Evolutionary conservation across 352 stramenopile genomes (phyloP).

Genomic region (Globisporangium radiosum): DNA sequence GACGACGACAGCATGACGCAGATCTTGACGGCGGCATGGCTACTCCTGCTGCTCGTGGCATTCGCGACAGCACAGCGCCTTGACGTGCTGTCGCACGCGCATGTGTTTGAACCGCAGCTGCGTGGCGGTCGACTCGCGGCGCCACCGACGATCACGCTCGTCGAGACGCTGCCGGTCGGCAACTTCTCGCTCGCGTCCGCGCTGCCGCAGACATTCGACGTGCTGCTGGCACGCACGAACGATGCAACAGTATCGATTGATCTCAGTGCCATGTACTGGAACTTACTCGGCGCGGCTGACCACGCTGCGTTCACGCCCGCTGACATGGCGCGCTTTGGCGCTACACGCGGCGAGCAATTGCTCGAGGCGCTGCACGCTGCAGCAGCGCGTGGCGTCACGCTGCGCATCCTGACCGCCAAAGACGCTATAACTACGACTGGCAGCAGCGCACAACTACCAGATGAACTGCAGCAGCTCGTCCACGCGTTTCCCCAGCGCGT

Average conservation of each 20-base stretch:
- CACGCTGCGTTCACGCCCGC: constrained; percentile 36
- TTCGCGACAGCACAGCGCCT: not conserved
- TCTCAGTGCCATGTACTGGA: constrained; percentile 84
- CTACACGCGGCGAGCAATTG: constrained; percentile 42
- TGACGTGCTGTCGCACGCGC: not conserved
- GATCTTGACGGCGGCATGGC: not conserved
- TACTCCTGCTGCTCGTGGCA: not conserved
- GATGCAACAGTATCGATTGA: constrained; percentile 45
- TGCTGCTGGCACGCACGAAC: constrained; percentile 34
- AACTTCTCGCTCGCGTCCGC: constrained; percentile 38
- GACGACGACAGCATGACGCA: too few relatives aligned
- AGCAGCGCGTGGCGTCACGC: constrained; percentile 35
- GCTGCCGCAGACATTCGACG: constrained; percentile 38
- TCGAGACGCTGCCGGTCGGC: constrained; percentile 65
- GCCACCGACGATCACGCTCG: constrained; percentile 29
- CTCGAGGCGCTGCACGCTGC: constrained; percentile 46
- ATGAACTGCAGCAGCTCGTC: constrained; percentile 47
- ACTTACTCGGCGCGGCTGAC: constrained; percentile 56
- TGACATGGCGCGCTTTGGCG: constrained; percentile 57
- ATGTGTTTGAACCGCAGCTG: constrained; percentile 6
- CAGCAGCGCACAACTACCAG: constrained; percentile 20
- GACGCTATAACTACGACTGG: constrained; percentile 11
- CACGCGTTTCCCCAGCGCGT: constrained; percentile 26
- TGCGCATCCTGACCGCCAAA: constrained; percentile 49
- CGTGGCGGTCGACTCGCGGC: not conserved